Conservation (phyloP, 768 basidiomycete genomes). For the Lentinula sp. region DNA sequence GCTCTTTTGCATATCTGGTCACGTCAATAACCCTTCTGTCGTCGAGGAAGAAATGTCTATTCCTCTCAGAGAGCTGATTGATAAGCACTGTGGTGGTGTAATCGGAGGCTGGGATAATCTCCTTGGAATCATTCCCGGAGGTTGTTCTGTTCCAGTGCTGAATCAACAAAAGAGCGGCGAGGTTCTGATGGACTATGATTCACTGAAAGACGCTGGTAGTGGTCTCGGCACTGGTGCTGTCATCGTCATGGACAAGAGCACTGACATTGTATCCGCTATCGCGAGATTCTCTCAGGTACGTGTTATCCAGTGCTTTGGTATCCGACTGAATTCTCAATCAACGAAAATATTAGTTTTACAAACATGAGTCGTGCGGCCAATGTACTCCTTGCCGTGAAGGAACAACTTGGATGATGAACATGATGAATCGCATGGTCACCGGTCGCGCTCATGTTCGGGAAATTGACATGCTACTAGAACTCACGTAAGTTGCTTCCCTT, state of each 20-base stretch:
- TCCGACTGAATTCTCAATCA: background rate
- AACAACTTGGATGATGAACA: slow-evolving; percentile 99
- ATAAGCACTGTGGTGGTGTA: slow-evolving; percentile 96
- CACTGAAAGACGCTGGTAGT: slow-evolving; percentile 92
- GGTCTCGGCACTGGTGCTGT: slow-evolving; percentile 97
- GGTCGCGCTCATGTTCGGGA: slow-evolving; percentile 88
- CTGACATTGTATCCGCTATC: slow-evolving; percentile 91
- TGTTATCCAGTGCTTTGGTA: slow-evolving; percentile 13
- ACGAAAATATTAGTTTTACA: slow-evolving; percentile 69
- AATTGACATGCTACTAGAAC: slow-evolving; percentile 96
- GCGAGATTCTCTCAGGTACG: slow-evolving; percentile 81
- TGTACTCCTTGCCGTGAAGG: slow-evolving; percentile 93
- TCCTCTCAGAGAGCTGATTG: slow-evolving; percentile 85
- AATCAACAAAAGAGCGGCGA: slow-evolving; percentile 78
- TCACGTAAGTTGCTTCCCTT: slow-evolving; percentile 53
- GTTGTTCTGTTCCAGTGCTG: slow-evolving; percentile 89
- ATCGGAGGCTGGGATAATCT: slow-evolving; percentile 95
- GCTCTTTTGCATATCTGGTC: slow-evolving; percentile 92
- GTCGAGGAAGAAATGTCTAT: slow-evolving; percentile 99
- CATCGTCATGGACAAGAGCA: slow-evolving; percentile 98
- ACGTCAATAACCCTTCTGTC: slow-evolving; percentile 97
- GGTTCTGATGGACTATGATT: slow-evolving; percentile 99
- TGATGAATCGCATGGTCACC: slow-evolving; percentile 96
- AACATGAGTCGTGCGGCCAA: slow-evolving; percentile 97
- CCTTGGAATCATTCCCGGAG: slow-evolving; percentile 94